Conservation (phyloP, 768 basidiomycete genomes). For the Boletus tylopilopsis region DNA sequence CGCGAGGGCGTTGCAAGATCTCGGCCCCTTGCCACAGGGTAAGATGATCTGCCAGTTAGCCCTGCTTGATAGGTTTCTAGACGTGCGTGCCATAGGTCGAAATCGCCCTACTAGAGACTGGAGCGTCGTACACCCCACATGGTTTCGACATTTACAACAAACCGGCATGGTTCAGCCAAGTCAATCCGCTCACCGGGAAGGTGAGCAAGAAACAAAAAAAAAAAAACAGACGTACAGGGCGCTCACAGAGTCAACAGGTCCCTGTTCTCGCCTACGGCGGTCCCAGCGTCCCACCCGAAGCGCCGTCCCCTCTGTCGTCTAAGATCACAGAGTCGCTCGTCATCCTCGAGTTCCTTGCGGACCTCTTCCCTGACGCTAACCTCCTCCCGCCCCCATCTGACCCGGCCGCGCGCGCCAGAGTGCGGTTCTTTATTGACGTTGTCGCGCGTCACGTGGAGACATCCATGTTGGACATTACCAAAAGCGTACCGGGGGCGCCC, state of each 20-base stretch:
- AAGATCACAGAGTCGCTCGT: slow-evolving; percentile 64
- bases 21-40: slow-evolving; percentile 58
- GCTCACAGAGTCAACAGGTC: slow-evolving; percentile 37
- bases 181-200: slow-evolving; percentile 59
- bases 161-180: slow-evolving; percentile 61
- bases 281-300: slow-evolving; percentile 45
- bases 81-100: slow-evolving; percentile 38
- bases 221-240: too few species aligned
- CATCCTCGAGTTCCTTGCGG: slow-evolving; percentile 63
- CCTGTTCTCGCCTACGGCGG: slow-evolving; percentile 61
- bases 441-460: slow-evolving; percentile 39
- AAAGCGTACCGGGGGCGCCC: slow-evolving; percentile 3
- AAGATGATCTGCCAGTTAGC: slow-evolving; percentile 10
- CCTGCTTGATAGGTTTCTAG: background rate
- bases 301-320: slow-evolving; percentile 53
- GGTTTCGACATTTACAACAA: slow-evolving; percentile 60
- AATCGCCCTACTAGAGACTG: slow-evolving; percentile 54
- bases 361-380: slow-evolving; percentile 43
- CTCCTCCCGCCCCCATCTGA: slow-evolving; percentile 46
- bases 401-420: slow-evolving; percentile 51
- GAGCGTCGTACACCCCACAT: slow-evolving; percentile 43
- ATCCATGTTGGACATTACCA: slow-evolving; percentile 30
- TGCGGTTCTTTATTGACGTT: slow-evolving; percentile 56
- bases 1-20: slow-evolving; percentile 30
- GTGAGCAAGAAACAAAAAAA: slow-evolving; percentile 27